Evolutionary conservation across 2,329 filamentous ascomycete species (phyloP), one percentile per base, ranked within the genome.

Genomic region (Pyricularia grisea): DNA sequence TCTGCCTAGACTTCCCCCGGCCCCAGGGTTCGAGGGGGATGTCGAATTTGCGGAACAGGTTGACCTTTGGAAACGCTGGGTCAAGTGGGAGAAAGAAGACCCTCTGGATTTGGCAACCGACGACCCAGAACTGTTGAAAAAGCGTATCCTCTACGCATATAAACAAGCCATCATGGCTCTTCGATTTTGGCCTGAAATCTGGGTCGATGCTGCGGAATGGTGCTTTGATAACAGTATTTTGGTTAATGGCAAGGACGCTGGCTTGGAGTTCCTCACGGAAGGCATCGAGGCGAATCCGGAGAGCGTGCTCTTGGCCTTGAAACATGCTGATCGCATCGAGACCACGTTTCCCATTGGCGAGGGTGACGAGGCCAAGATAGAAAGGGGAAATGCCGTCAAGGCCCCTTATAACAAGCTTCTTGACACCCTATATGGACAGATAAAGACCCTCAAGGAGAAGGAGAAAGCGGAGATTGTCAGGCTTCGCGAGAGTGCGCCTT

Each of bases 121-220:
- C 68, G 94, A 98, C 73, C 83, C 86, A 3, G 85, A 88, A 68
- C 85, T 87, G 7, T 95, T 90, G 79, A 91, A 90, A 73, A 86
- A 91, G 72, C 90, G 95, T 60, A 87, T 98, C 61, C 79, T 97
- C 9, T 97, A 96, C 78, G 90, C 92, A 72, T 98, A 97, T 83
- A 95, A 93, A 77, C 94, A 97, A 77, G 93, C 94, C 4, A 81
- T 97, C 65, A 97, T 97, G 91, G 90, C 93, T 4, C 82, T 99
- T 69, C 89, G 94, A 67, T 99, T 98, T 79, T 95, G 94, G 87
- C 94, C 95, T 4, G 92, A 97, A 76, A 89, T 97, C 73, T 99
- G 95, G 95, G 94, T 93, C 67, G 93, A 97, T 70, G 94, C 93
- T 11, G 92, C 94, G 0, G 92, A 97, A 72, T 98, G 94, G 88